Base-by-base conservation (phyloP, 1,284 basidiomycete species). In the Papiliotrema laurentii region DNA sequence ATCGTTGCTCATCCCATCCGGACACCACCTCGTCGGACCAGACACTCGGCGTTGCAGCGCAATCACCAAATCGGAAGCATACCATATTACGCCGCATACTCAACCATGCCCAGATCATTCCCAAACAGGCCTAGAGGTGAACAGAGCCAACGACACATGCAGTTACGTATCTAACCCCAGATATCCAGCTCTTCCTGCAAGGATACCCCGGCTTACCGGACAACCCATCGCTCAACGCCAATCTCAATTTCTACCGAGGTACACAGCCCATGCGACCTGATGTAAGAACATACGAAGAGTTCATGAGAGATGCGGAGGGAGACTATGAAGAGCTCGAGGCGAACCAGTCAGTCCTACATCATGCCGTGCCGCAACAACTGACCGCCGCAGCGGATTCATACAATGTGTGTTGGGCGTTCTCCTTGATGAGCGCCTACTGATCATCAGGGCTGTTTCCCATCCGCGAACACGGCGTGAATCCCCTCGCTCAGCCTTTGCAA, bases 161-260 rank as follows among this genome's bases (percentile, higher is more conserved):
- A 19, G 11, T 4, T 28, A 31, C 26, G 24, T 31, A 30, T 31
- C 22, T 27, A 10, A 9, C 26, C 36, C 5, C 47, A 64, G 64
- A 66, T 45, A 51, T 66, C 34, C 50, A 59, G 16, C 43, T 42
- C 2, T 87, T 87, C 65, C 74, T 87, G 36, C 76, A 79, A 31
- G 75, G 74, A 19, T 87, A 87, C 60, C 83, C 82, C 5, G 69
- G 66, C 50, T 60, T 71, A 19, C 57, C 59, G 14, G 76, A 80
- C 56, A 72, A 81, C 55, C 49, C 64, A 11, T 55, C 59, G 21
- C 63, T 64, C 36, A 75, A 73, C 14, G 75, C 70, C 2, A 89
- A 87, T 63, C 66, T 81, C 35, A 66, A 77, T 38, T 88, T 88
- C 69, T 86, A 87, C 67, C 76, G 74, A 26, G 83, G 84, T 64